Percentiles rank a stretch among this genome's conserved stretches.
Evolutionary conservation across 1,139 yeast species (phyloP).

Genomic region (Yamadazyma membranifaciens): DNA sequence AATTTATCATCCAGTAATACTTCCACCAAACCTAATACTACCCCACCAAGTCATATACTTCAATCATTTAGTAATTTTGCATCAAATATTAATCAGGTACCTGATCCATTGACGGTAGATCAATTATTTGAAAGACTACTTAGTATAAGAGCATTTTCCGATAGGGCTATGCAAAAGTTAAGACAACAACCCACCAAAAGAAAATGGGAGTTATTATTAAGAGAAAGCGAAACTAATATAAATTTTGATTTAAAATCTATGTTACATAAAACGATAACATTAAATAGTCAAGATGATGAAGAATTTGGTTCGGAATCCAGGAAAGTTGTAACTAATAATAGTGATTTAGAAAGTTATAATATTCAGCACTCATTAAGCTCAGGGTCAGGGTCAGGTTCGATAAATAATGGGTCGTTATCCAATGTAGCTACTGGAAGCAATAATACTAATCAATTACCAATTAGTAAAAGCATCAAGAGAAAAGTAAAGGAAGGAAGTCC

Average conservation of each 20-base stretch:
- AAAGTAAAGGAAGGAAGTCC: slow-evolving; percentile 37
- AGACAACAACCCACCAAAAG: slow-evolving; percentile 33
- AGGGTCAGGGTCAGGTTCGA: not conserved
- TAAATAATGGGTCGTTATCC: not conserved
- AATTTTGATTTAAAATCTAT: slow-evolving; percentile 32
- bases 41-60: slow-evolving; percentile 18
- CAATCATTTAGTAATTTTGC: slow-evolving; percentile 36
- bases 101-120: slow-evolving; percentile 37
- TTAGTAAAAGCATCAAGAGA: slow-evolving; percentile 1
- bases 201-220: slow-evolving; percentile 46
- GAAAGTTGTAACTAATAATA: slow-evolving; percentile 6
- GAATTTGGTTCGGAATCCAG: slow-evolving; percentile 4
- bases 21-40: not conserved
- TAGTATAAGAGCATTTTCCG: slow-evolving; percentile 38
- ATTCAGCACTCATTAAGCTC: not conserved
- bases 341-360: slow-evolving; percentile 9
- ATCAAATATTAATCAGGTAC: slow-evolving; percentile 33
- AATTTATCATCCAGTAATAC: not conserved
- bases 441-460: not conserved
- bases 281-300: slow-evolving; percentile 2
- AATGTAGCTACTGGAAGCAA: not conserved
- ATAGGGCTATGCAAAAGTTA: slow-evolving; percentile 30
- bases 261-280: slow-evolving; percentile 9
- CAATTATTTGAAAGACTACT: slow-evolving; percentile 38
- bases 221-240: slow-evolving; percentile 41